Evolutionary conservation across 75 land plant genomes (phyloP).

Genomic region (Adiantum capillusveneris): DNA sequence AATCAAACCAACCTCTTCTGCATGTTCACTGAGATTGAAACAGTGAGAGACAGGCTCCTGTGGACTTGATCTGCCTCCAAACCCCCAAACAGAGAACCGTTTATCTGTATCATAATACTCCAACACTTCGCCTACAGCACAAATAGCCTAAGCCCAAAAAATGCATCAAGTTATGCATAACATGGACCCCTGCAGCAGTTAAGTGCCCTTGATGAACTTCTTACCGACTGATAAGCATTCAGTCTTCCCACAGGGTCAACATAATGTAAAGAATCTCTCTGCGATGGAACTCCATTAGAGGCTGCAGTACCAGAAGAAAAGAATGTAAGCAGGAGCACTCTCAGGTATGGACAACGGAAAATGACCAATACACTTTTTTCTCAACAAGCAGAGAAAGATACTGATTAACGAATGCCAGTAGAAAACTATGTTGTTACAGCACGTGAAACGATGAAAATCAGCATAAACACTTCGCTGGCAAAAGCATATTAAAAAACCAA

Average conservation of each 20-base stretch:
- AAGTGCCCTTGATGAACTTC: slow-evolving; percentile 11
- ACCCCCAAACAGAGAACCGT: slow-evolving; percentile 95
- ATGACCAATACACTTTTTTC: too few species aligned
- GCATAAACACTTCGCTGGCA: too few species aligned
- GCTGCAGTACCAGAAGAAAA: slow-evolving; percentile 27
- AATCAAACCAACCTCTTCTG: background rate
- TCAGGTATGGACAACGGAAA: too few species aligned
- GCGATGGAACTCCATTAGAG: slow-evolving; percentile 82
- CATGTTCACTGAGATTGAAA: slow-evolving; percentile 67
- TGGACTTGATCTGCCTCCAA: slow-evolving; percentile 75
- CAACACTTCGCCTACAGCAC: slow-evolving; percentile 73
- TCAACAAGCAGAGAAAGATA: too few species aligned
- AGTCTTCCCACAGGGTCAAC: slow-evolving; percentile 62
- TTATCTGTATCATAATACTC: slow-evolving; percentile 84
- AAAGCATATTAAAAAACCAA: too few species aligned
- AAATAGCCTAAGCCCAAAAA: slow-evolving; percentile 51
- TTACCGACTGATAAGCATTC: slow-evolving; percentile 86
- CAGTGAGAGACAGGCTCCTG: slow-evolving; percentile 92
- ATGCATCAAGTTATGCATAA: too few species aligned
- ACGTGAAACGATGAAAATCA: too few species aligned
- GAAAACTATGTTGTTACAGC: too few species aligned
- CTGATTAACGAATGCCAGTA: too few species aligned
- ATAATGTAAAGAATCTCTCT: slow-evolving; percentile 84
- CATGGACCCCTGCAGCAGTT: background rate
- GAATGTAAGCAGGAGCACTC: too few species aligned